Conservation (phyloP, 805 yeast genomes). For the Helenozyma baotianmanensis region DNA sequence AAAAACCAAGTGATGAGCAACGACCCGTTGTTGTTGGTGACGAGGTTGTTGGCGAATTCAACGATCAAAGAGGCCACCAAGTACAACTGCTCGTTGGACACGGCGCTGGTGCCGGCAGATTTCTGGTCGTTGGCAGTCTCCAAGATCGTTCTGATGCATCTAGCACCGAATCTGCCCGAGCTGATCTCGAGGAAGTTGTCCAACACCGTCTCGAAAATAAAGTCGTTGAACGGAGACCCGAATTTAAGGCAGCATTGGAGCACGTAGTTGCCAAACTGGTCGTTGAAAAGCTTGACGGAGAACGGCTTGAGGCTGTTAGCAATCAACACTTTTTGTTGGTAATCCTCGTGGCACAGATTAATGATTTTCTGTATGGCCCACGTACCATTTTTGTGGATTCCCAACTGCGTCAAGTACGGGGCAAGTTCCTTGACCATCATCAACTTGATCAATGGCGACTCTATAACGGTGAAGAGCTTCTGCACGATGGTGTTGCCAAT, state of each 20-base stretch:
- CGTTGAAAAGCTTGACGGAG: conserved; percentile 80
- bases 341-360: conserved; percentile 50
- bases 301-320: conserved; percentile 71
- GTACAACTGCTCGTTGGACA: conserved; percentile 59
- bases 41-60: conserved; percentile 71
- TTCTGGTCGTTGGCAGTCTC: conserved; percentile 62
- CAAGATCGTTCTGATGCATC: conserved; percentile 89
- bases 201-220: conserved; percentile 78
- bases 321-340: conserved; percentile 52
- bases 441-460: conserved; percentile 64
- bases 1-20: conserved; percentile 89
- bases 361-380: conserved; percentile 99
- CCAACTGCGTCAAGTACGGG: conserved; percentile 83
- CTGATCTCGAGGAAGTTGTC: conserved; percentile 76
- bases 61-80: conserved; percentile 75
- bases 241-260: conserved; percentile 91
- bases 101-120: conserved; percentile 8
- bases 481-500: conserved; percentile 95
- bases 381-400: conserved; percentile 96
- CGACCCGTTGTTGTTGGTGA: conserved; percentile 83
- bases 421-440: conserved; percentile 74
- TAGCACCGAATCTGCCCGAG: conserved; percentile 87
- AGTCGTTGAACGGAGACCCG: conserved; percentile 83
- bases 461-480: conserved; percentile 69
- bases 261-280: conserved; percentile 95